Base-by-base conservation (phyloP, 2,329 filamentous ascomycete genomes). In the Stachybotrys elegans region DNA sequence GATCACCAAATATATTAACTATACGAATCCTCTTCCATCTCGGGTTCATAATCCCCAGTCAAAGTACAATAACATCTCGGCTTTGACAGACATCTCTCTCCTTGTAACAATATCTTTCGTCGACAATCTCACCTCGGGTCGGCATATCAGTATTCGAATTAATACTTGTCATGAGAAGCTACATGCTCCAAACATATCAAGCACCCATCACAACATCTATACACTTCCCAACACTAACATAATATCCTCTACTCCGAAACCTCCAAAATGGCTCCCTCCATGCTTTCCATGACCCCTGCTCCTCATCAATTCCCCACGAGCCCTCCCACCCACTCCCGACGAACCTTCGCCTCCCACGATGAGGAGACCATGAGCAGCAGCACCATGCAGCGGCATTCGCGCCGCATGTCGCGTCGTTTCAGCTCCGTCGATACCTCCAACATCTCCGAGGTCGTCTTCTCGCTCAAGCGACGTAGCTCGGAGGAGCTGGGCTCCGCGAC, bases 391-490 rank as follows among this genome's bases (percentile, higher is more conserved):
- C 31, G 31, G 14, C 31, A 34, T 7, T 34, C 31, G n/a, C 31
- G 6, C n/a, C 31, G 31, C 8, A 8, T 17, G 19, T 34, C 31
- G 8, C 31, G 31, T 3, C 31, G n/a, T 16, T 34, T 34, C 22
- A 39, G 42, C 22, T 13, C 22, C 5, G 22, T 22, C 14, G 56
- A 58, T n/a, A 53, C 48, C 6, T 60, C 59, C 16, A 52, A 54
- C 29, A 58, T 63, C 36, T 55, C 55, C 27, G 59, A 44, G 22
- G 51, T 62, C 6, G 58, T 63, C 8, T 55, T 59, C 35, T 46
- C 53, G 9, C 51, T 62, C 12, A 53, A 62, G 39, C 51, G 56
- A 14, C 52, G 58, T 14, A 61, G 56, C 42, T 55, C 54, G 9
- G 50, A 55, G 25, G 60, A 63, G 48, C 42, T 63, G 32, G 61